These are phyloP conservation scores for Limonium bicolor DNA, from an alignment of 148 eudicot genomes.

Conservation along the genomic window DNA sequence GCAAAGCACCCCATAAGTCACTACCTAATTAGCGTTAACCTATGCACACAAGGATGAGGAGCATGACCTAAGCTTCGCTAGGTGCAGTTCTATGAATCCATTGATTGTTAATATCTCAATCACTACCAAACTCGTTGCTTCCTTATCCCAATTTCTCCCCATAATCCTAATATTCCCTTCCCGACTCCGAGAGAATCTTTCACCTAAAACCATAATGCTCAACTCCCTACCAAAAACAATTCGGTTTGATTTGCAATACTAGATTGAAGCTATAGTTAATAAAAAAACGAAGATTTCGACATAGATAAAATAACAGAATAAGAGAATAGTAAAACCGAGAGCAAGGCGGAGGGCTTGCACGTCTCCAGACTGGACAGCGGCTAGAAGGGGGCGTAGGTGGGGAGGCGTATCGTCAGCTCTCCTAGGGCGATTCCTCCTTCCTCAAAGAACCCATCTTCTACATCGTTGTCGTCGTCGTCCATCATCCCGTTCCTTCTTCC, in stretches of 20 bases:
- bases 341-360: constrained; percentile 47
- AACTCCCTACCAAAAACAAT: neutral
- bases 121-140: too few relatives aligned
- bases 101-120: too few relatives aligned
- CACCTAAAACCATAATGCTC: neutral
- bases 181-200: neutral
- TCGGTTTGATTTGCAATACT: neutral
- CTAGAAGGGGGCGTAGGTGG: constrained; percentile 48
- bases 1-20: too few relatives aligned
- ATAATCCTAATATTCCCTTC: neutral
- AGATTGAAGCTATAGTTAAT: neutral
- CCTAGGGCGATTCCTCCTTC: constrained; percentile 21
- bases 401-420: constrained; percentile 38
- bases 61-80: too few relatives aligned
- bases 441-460: constrained; percentile 31
- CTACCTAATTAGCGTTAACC: too few relatives aligned
- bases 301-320: neutral
- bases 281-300: neutral
- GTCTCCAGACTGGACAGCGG: constrained; percentile 47
- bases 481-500: constrained; percentile 38
- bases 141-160: too few relatives aligned
- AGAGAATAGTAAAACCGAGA: constrained; percentile 23
- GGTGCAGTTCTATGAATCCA: too few relatives aligned
- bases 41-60: too few relatives aligned
- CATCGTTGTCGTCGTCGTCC: constrained; percentile 44